A percentile compares a stretch with the other conserved stretches of the same genome.
Evolutionary conservation across 192 early-diverging fungal species (phyloP).

Genomic region (Coemansia sp.): DNA sequence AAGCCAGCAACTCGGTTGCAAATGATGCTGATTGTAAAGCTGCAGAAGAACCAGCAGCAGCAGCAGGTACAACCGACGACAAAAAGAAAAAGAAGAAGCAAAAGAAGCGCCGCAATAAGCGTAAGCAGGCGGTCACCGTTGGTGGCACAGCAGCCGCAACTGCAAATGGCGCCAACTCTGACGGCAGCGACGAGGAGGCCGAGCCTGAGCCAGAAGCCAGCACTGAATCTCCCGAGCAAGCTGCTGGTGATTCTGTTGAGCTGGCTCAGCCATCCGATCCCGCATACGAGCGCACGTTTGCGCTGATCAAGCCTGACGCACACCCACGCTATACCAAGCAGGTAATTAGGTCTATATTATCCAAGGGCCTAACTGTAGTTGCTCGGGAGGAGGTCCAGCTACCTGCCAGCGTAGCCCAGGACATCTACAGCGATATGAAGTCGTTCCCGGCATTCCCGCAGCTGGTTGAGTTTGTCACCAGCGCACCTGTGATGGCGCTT

Average conservation of each 20-base stretch:
- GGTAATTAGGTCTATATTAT: slow-evolving; percentile 27
- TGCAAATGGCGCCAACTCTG: slow-evolving; percentile 8
- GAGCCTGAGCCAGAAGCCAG: neutral
- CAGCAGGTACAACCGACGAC: neutral
- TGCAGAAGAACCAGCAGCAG: neutral
- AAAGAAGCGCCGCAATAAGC: slow-evolving; percentile 40
- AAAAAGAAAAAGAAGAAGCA: slow-evolving; percentile 48
- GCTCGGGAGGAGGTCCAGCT: slow-evolving; percentile 41
- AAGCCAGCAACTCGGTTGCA: too few species aligned
- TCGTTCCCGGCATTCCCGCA: slow-evolving; percentile 36
- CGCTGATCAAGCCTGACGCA: slow-evolving; percentile 45
- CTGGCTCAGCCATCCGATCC: slow-evolving; percentile 27
- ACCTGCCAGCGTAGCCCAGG: slow-evolving; percentile 17
- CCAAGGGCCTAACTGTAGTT: slow-evolving; percentile 32
- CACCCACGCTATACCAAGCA: slow-evolving; percentile 38
- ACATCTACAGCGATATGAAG: slow-evolving; percentile 36
- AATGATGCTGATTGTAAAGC: neutral
- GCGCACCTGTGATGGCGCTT: slow-evolving; percentile 50
- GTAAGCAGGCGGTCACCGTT: slow-evolving; percentile 31
- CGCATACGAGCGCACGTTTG: slow-evolving; percentile 44
- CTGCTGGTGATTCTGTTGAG: slow-evolving; percentile 9
- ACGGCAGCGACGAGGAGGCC: slow-evolving; percentile 32
- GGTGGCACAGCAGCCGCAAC: slow-evolving; percentile 7
- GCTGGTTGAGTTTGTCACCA: slow-evolving; percentile 52
- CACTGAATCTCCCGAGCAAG: neutral